These are phyloP conservation scores for Jaltomata sinuosa DNA, from an alignment of 257 asterid genomes.

Conservation along the genomic window DNA sequence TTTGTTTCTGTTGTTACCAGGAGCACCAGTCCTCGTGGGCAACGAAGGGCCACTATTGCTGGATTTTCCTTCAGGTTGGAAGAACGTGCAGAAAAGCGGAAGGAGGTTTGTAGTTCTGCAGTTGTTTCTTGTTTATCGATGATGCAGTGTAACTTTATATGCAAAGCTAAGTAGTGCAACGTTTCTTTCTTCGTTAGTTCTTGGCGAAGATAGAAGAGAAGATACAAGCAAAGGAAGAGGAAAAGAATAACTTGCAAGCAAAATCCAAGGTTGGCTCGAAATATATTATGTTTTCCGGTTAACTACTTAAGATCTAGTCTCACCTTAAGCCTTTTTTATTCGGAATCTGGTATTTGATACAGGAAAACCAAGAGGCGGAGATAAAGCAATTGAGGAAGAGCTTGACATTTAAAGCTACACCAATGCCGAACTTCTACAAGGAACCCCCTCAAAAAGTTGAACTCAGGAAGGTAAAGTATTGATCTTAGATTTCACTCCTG, in stretches of 20 bases:
- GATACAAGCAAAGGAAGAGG: constrained; percentile 68
- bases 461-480: constrained; percentile 55
- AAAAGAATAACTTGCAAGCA: constrained; percentile 50
- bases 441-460: constrained; percentile 76
- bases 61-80: constrained; percentile 66
- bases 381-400: constrained; percentile 71
- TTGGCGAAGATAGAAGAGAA: constrained; percentile 81
- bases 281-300: not conserved
- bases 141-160: not conserved
- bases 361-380: constrained; percentile 81
- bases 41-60: constrained; percentile 31
- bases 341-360: constrained; percentile 1
- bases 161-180: not conserved
- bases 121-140: not conserved
- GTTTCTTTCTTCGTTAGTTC: constrained; percentile 33
- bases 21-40: constrained; percentile 38
- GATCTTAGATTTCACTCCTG: not conserved
- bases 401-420: constrained; percentile 77
- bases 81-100: constrained; percentile 53
- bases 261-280: constrained; percentile 62
- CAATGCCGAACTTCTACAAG: constrained; percentile 88
- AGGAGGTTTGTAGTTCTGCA: constrained; percentile 5
- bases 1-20: constrained; percentile 14
- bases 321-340: not conserved
- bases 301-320: not conserved